A percentile compares a stretch with the other conserved stretches of the same genome.
These are phyloP conservation scores for Gypsophila paniculata DNA, from an alignment of 179 eudicot genomes.

Conservation along the genomic window DNA sequence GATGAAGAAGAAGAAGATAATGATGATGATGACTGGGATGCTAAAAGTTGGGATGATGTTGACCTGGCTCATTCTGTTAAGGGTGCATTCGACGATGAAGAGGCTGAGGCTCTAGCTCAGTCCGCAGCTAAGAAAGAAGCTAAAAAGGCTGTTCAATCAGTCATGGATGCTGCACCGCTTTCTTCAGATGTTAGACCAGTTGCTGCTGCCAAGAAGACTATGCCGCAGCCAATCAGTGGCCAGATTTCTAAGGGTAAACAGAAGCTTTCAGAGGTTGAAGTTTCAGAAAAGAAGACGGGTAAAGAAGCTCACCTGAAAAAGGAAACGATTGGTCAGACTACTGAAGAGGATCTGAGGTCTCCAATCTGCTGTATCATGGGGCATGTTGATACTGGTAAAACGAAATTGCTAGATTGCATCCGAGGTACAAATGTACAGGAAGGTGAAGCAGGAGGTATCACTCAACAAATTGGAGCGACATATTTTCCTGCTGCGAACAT, in stretches of 20 bases:
- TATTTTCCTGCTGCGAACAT: constrained; percentile 88
- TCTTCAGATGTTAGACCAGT: constrained; percentile 26
- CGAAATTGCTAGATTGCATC: constrained; percentile 83
- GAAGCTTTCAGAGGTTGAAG: constrained; percentile 28
- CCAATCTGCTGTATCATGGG: constrained; percentile 99
- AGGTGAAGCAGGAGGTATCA: constrained; percentile 98
- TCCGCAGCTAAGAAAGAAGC: constrained; percentile 37
- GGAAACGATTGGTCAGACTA: constrained; percentile 15
- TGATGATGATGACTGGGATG: constrained; percentile 93
- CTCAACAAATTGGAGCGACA: constrained; percentile 95
- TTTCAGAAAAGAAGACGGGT: constrained; percentile 32
- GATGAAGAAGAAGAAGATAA: constrained; percentile 49
- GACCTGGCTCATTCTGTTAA: constrained; percentile 60
- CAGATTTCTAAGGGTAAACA: constrained; percentile 31
- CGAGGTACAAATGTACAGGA: constrained; percentile 93
- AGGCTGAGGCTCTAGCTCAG: constrained; percentile 60
- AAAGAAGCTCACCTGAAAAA: constrained; percentile 31
- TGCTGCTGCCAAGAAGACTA: constrained; percentile 27
- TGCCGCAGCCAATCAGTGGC: constrained; percentile 26
- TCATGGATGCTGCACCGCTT: constrained; percentile 24
- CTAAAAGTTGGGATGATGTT: constrained; percentile 89
- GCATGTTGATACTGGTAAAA: constrained; percentile 95
- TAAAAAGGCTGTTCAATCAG: constrained; percentile 28
- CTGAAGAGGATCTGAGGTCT: constrained; percentile 57
- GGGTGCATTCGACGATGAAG: constrained; percentile 79